These are phyloP conservation scores for Colletotrichum brevisporum DNA, from an alignment of 2,329 filamentous ascomycete species.

Conservation along the genomic window DNA sequence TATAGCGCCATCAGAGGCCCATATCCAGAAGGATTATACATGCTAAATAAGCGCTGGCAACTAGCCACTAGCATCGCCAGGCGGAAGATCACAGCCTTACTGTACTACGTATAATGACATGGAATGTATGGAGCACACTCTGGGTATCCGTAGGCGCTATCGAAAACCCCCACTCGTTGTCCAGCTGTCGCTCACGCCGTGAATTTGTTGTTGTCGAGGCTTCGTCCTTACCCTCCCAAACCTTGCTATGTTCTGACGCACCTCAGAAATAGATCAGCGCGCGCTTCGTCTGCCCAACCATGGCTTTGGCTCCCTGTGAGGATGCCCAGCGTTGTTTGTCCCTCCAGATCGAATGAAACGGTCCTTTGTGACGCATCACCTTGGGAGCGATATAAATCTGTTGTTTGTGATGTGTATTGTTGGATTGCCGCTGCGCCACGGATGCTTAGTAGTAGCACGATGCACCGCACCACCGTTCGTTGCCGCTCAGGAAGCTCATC, in stretches of 20 bases:
- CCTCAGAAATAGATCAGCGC: conserved; percentile 37
- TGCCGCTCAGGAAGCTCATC: conserved; percentile 1
- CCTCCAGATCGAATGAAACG: conserved; percentile 4
- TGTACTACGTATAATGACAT: no score
- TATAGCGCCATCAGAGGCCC: no score
- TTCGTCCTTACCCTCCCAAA: background rate
- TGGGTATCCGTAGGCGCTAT: background rate
- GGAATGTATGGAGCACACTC: background rate
- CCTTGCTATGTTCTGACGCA: conserved; percentile 24
- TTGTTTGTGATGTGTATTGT: background rate
- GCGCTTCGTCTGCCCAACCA: conserved; percentile 35
- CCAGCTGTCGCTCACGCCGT: background rate
- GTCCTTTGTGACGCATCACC: conserved; percentile 4
- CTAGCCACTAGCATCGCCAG: no score
- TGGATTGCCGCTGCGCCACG: conserved; percentile 1
- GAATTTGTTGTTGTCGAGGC: background rate
- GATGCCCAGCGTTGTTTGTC: conserved; percentile 2
- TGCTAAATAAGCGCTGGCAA: no score
- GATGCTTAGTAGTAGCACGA: background rate
- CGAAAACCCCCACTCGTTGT: no score
- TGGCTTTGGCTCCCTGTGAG: conserved; percentile 10
- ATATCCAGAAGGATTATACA: no score
- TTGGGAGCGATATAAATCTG: background rate
- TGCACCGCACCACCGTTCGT: background rate
- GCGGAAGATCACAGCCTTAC: no score